Conservation (phyloP, 1,284 basidiomycete genomes). For the Afroboletus lepidellus region DNA sequence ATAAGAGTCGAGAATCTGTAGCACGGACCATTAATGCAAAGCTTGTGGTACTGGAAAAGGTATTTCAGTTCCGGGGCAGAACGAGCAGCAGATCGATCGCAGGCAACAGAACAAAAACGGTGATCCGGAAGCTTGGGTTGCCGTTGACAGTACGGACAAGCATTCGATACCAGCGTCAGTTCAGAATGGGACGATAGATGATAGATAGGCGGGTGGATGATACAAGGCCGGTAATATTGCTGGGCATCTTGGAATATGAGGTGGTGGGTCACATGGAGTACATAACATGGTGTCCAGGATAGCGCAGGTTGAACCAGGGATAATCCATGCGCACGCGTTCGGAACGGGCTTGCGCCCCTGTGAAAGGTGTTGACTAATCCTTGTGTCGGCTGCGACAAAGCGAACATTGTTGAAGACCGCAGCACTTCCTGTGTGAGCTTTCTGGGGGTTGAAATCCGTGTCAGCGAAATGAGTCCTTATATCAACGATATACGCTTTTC, state of each 20-base stretch:
- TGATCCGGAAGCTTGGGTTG: constrained; percentile 18
- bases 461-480: neutral
- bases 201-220: neutral
- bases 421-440: constrained; percentile 8
- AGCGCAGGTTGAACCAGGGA: neutral
- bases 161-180: neutral
- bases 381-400: neutral
- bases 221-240: neutral
- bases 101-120: constrained; percentile 23
- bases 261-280: neutral
- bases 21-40: constrained; percentile 11
- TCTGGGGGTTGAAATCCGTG: neutral
- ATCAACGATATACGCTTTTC: neutral
- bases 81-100: constrained; percentile 11
- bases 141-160: constrained; percentile 20
- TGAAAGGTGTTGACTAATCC: neutral
- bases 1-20: neutral
- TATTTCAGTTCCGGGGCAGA: constrained; percentile 19
- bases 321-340: no score
- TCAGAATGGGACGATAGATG: neutral
- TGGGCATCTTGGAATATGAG: neutral
- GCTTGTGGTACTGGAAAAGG: constrained; percentile 11
- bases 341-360: neutral
- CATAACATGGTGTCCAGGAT: neutral
- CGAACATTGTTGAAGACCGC: neutral